Conservation (phyloP, 2,329 filamentous ascomycete genomes). For the Grosmannia serpens region DNA sequence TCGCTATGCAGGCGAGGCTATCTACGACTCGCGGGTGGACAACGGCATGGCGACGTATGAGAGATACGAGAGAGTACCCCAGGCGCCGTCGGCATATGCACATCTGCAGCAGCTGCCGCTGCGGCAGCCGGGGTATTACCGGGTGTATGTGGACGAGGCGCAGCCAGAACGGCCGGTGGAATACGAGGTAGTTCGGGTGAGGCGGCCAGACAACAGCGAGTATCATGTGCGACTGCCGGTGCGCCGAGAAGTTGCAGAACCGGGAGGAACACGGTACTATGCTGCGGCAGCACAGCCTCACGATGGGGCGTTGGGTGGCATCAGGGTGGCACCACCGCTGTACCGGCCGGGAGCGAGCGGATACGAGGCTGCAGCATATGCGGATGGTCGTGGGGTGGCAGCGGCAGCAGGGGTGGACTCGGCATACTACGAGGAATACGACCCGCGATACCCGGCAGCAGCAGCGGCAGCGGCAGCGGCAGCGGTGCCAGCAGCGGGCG, state of each 20-base stretch:
- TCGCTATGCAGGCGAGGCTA: conserved; percentile 14
- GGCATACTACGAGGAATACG: conserved; percentile 30
- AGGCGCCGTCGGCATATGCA: conserved; percentile 1
- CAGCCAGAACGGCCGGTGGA: conserved; percentile 18
- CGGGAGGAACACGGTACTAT: conserved; percentile 2
- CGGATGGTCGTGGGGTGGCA: neutral
- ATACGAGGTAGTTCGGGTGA: conserved; percentile 35
- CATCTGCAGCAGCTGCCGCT: neutral
- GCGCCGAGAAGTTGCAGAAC: conserved; percentile 7
- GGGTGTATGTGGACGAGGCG: conserved; percentile 19
- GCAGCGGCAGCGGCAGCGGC: conserved; percentile 3
- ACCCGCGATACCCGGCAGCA: conserved; percentile 27
- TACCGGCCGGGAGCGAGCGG: no score
- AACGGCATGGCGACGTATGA: neutral
- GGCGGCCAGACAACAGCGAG: conserved; percentile 31
- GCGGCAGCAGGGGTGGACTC: neutral
- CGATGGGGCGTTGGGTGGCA: conserved; percentile 1
- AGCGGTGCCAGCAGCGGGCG: conserved; percentile 7
- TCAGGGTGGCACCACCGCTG: neutral
- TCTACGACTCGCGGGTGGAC: conserved; percentile 9
- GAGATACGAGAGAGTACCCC: neutral
- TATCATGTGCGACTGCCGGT: conserved; percentile 33
- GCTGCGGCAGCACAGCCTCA: conserved; percentile 1
- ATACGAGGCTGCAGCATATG: neutral
- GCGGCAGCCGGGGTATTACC: conserved; percentile 19